Conservation (phyloP, 2,329 filamentous ascomycete species). For the Fonsecaea erecta region DNA sequence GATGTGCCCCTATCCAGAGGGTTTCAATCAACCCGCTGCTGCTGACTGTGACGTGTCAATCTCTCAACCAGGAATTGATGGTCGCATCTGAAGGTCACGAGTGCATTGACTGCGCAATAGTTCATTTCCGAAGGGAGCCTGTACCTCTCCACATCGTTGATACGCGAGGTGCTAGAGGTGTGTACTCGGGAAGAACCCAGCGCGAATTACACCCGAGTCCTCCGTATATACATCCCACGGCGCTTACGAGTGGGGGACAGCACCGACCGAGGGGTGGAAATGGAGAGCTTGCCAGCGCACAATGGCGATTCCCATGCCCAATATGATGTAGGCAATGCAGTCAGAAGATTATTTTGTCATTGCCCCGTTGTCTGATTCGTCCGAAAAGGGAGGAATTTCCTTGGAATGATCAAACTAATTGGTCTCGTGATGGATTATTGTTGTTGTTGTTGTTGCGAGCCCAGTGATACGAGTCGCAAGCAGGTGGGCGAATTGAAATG, state of each 20-base stretch:
- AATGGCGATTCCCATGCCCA: neutral
- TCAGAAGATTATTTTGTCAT: conserved; percentile 2
- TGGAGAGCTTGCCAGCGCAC: conserved; percentile 23
- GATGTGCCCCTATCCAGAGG: neutral
- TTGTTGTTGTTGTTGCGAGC: neutral
- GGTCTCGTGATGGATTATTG: conserved; percentile 15
- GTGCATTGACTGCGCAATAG: neutral
- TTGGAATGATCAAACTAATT: conserved; percentile 13
- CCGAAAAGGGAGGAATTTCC: conserved; percentile 1
- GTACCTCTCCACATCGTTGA: neutral
- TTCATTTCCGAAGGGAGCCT: neutral
- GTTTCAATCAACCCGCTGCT: neutral
- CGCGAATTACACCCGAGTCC: neutral
- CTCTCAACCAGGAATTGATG: conserved; percentile 3
- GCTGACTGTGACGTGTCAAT: conserved; percentile 4
- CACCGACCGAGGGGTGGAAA: neutral
- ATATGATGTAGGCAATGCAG: conserved; percentile 16
- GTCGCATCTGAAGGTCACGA: conserved; percentile 2
- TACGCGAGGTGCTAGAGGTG: neutral
- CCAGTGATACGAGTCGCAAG: conserved; percentile 4
- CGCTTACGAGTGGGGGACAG: conserved; percentile 15
- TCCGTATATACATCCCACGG: conserved; percentile 17
- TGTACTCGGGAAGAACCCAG: neutral
- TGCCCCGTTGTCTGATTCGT: conserved; percentile 10
- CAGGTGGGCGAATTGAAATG: neutral